Percentiles rank a stretch among this genome's conserved stretches.
Conservation (phyloP, 495 filamentous ascomycete genomes). For the Penicillium roqueforti region DNA sequence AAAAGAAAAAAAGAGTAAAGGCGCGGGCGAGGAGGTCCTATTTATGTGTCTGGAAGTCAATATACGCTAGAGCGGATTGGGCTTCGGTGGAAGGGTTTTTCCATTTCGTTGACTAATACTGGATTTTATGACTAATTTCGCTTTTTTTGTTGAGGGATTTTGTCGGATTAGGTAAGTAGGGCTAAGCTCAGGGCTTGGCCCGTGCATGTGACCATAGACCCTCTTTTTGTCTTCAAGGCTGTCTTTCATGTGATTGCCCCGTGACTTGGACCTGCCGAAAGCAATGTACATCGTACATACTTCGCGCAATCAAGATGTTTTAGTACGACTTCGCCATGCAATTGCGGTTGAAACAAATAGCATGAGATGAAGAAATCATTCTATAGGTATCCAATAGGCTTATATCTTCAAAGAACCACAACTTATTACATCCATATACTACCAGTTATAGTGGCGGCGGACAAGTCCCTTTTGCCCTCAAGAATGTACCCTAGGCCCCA, state of each 20-base stretch:
- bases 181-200: not conserved
- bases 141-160: constrained; percentile 1
- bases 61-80: constrained; percentile 28
- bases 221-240: not conserved
- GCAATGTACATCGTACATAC: not conserved
- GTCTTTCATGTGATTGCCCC: not conserved
- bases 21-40: constrained; percentile 8
- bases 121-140: not conserved
- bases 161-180: constrained; percentile 8
- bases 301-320: not conserved
- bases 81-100: constrained; percentile 12
- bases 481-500: constrained; percentile 2
- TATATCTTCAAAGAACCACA: not conserved
- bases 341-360: not conserved
- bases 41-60: constrained; percentile 20
- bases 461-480: not conserved
- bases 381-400: not conserved
- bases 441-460: constrained; percentile 2
- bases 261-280: not conserved
- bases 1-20: constrained; percentile 32
- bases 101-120: constrained; percentile 9
- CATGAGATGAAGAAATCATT: not conserved
- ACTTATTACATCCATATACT: not conserved
- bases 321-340: not conserved
- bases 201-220: not conserved